Conservation (phyloP, 1,139 yeast species). For the Candida buenavistaensis region DNA sequence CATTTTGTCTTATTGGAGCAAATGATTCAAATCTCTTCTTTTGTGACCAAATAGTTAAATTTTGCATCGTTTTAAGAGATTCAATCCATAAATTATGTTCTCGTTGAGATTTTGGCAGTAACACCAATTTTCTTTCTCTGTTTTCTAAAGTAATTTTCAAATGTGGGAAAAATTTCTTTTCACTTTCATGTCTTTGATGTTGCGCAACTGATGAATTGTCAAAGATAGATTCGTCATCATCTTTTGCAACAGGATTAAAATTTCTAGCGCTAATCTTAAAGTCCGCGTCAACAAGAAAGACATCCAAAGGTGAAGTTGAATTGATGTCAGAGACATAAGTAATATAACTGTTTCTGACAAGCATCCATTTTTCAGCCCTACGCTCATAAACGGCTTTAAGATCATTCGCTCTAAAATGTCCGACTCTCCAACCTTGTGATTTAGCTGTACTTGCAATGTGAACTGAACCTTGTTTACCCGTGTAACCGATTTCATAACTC, state of each 20-base stretch:
- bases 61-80: constrained; percentile 70
- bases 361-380: constrained; percentile 89
- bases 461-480: constrained; percentile 87
- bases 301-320: constrained; percentile 88
- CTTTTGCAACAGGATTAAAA: constrained; percentile 31
- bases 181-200: constrained; percentile 24
- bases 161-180: constrained; percentile 37
- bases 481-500: constrained; percentile 77
- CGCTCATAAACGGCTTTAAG: constrained; percentile 83
- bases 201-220: constrained; percentile 40
- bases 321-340: constrained; percentile 83
- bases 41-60: constrained; percentile 68
- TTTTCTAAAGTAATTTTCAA: constrained; percentile 71
- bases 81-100: constrained; percentile 77
- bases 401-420: constrained; percentile 80
- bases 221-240: constrained; percentile 47
- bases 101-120: constrained; percentile 71
- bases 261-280: constrained; percentile 48
- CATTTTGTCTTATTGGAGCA: constrained; percentile 85
- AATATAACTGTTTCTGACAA: constrained; percentile 80
- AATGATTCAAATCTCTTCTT: constrained; percentile 80
- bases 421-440: constrained; percentile 94
- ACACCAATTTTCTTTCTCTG: constrained; percentile 71
- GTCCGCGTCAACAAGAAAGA: constrained; percentile 74
- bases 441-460: constrained; percentile 80